These are phyloP conservation scores for Schizothecium vesticola DNA, from an alignment of 495 filamentous ascomycete genomes.

Conservation along the genomic window DNA sequence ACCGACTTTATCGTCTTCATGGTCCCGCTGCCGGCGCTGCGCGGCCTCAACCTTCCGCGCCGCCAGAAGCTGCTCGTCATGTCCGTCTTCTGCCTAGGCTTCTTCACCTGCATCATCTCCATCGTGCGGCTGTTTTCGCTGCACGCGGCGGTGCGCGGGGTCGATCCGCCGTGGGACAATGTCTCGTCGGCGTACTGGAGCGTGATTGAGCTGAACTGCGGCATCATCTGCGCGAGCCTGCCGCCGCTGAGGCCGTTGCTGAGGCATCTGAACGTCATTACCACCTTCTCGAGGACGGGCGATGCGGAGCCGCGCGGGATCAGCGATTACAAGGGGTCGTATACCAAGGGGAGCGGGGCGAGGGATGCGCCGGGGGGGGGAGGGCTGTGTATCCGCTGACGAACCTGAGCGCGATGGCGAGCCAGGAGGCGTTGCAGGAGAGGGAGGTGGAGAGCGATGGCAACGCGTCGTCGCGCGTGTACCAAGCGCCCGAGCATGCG, in stretches of 20 bases:
- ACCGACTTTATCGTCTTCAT: constrained; percentile 37
- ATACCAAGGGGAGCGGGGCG: constrained; percentile 1
- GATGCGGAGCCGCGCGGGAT: not conserved
- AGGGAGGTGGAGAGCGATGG: not conserved
- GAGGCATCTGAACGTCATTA: not conserved
- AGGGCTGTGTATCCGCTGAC: constrained; percentile 1
- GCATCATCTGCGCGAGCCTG: constrained; percentile 29
- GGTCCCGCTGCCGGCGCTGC: constrained; percentile 33
- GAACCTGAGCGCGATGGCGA: not conserved
- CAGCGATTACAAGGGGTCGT: not conserved
- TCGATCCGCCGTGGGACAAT: constrained; percentile 24
- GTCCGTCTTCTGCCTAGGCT: constrained; percentile 20
- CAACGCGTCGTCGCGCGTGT: not conserved
- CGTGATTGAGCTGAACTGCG: constrained; percentile 29
- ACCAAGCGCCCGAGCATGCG: constrained; percentile 3
- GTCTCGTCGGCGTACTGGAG: constrained; percentile 23
- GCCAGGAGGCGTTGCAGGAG: constrained; percentile 8
- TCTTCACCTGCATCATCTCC: constrained; percentile 27
- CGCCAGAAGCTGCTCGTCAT: constrained; percentile 27
- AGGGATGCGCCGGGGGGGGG: not conserved
- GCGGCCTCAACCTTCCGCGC: constrained; percentile 24
- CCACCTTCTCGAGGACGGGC: not conserved
- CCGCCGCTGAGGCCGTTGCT: constrained; percentile 24
- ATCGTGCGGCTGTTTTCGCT: constrained; percentile 26
- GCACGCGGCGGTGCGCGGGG: constrained; percentile 5